A percentile compares a stretch with the other conserved stretches of the same genome.
phyloP scores from a whole-genome alignment of 192 early-diverging fungal genomes.

The Thamnidium elegans region DNA sequence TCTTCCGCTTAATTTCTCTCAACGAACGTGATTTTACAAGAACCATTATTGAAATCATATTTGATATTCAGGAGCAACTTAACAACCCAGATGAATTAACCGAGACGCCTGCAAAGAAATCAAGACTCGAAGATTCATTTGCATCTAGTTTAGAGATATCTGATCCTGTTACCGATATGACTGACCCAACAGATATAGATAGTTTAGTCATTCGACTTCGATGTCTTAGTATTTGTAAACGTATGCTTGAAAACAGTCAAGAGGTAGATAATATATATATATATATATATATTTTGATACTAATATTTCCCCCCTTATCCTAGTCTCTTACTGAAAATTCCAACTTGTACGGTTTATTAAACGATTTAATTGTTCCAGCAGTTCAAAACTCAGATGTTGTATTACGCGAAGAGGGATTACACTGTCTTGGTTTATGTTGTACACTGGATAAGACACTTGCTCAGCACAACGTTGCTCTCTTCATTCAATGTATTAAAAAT shows the following conservation, averaged over 20 bases:
- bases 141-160: conserved; percentile 26
- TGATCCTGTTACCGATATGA: conserved; percentile 9
- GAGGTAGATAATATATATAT: conserved; percentile 42
- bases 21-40: conserved; percentile 87
- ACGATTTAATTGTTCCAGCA: conserved; percentile 69
- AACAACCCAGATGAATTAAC: not conserved
- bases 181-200: conserved; percentile 20
- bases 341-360: conserved; percentile 70
- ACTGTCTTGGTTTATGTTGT: conserved; percentile 81
- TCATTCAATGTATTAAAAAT: conserved; percentile 63
- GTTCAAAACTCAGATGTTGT: conserved; percentile 64
- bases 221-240: conserved; percentile 67
- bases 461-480: conserved; percentile 67
- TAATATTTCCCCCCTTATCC: not conserved
- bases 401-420: conserved; percentile 73
- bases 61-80: conserved; percentile 63
- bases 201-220: conserved; percentile 55
- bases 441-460: conserved; percentile 73
- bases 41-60: conserved; percentile 79
- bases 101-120: conserved; percentile 38
- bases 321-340: conserved; percentile 66
- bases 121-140: conserved; percentile 24
- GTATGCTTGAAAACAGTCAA: conserved; percentile 63
- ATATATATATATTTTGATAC: not conserved
- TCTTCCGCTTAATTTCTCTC: conserved; percentile 70